A percentile compares a stretch with the other conserved stretches of the same genome.
Conservation (phyloP, 805 yeast species). For the Cyberlindnera nakhonratchasimensis region DNA sequence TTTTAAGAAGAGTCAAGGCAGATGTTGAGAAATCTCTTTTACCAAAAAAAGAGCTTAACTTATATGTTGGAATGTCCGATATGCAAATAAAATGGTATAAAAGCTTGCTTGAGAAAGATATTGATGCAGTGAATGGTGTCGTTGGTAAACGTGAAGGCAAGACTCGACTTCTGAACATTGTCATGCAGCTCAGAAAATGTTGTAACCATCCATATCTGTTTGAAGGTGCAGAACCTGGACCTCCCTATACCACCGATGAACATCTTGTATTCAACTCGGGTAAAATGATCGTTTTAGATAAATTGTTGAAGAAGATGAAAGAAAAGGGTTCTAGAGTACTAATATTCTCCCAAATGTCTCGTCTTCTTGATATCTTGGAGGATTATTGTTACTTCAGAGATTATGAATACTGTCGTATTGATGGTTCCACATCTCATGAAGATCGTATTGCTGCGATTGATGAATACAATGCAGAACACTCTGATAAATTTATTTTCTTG, state of each 20-base stretch:
- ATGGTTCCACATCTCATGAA: constrained; percentile 90
- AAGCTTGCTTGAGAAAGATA: constrained; percentile 83
- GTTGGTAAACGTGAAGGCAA: constrained; percentile 93
- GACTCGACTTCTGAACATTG: constrained; percentile 86
- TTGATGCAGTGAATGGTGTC: constrained; percentile 94
- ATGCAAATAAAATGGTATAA: constrained; percentile 95
- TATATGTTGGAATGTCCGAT: constrained; percentile 91
- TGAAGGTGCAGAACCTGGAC: constrained; percentile 99
- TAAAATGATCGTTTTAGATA: constrained; percentile 85
- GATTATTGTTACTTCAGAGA: constrained; percentile 87
- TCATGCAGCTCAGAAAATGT: constrained; percentile 94
- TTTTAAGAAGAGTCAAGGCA: constrained; percentile 83
- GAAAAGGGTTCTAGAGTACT: constrained; percentile 83
- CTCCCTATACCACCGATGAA: constrained; percentile 94
- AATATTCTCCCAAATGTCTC: constrained; percentile 91
- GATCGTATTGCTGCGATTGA: constrained; percentile 92
- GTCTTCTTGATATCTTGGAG: constrained; percentile 84
- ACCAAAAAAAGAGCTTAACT: constrained; percentile 86
- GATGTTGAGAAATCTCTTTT: constrained; percentile 89
- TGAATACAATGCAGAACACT: constrained; percentile 79
- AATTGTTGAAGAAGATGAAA: constrained; percentile 67
- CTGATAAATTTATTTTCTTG: constrained; percentile 78
- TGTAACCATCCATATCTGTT: constrained; percentile 96
- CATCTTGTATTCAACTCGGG: constrained; percentile 89
- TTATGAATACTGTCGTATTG: constrained; percentile 85